A percentile compares a stretch with the other conserved stretches of the same genome.
Evolutionary conservation across 1,139 yeast genomes (phyloP).

Genomic region (Debaryomyces fabryi): DNA sequence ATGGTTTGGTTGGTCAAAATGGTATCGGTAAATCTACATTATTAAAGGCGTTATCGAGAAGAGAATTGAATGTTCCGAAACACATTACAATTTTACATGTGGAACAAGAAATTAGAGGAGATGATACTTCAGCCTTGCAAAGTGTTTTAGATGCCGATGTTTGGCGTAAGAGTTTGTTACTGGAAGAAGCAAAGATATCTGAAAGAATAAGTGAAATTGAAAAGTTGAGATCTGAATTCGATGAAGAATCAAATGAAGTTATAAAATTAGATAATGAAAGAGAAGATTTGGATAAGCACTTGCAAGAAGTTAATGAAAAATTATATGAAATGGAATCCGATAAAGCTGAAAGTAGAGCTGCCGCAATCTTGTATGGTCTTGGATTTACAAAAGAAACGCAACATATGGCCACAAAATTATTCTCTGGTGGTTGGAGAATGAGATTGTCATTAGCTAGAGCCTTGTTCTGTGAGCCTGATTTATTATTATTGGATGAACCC

Average conservation of each 20-base stretch:
- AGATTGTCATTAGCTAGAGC: conserved; percentile 98
- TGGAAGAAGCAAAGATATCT: conserved; percentile 74
- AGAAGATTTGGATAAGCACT: conserved; percentile 76
- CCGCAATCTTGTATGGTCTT: conserved; percentile 87
- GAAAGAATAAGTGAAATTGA: conserved; percentile 79
- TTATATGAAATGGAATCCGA: conserved; percentile 92
- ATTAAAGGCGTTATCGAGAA: conserved; percentile 84
- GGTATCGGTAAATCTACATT: conserved; percentile 99
- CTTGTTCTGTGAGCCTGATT: conserved; percentile 93
- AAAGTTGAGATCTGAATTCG: conserved; percentile 65
- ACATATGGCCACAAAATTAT: conserved; percentile 76
- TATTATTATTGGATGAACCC: conserved; percentile 93
- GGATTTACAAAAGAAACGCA: conserved; percentile 94
- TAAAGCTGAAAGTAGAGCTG: conserved; percentile 97
- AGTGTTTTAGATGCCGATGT: conserved; percentile 98
- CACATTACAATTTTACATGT: conserved; percentile 95
- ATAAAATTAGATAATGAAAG: conserved; percentile 86
- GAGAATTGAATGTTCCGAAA: conserved; percentile 92
- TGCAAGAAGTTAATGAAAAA: conserved; percentile 79
- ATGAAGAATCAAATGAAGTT: conserved; percentile 80
- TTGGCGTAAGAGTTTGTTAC: conserved; percentile 88
- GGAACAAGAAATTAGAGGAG: conserved; percentile 95
- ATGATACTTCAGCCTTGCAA: conserved; percentile 86
- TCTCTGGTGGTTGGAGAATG: conserved; percentile 99
- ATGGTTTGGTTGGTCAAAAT: conserved; percentile 97